Evolutionary conservation across 441 rosid species (phyloP), one percentile per base, ranked within the genome.

Genomic region (Geranium incanum): DNA sequence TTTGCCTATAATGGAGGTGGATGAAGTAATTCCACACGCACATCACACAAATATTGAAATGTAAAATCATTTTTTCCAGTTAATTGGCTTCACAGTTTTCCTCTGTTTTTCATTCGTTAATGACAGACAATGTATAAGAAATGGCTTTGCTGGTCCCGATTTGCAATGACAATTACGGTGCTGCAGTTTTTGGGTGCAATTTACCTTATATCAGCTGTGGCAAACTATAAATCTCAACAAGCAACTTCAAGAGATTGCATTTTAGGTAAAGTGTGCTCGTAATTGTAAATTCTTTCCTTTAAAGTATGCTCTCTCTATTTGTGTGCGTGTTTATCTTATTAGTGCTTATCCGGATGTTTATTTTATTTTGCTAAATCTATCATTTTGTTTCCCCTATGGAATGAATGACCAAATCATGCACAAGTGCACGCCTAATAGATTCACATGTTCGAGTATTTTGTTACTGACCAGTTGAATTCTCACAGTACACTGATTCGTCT

Each of bases 91-190:
- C 28, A 59, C 64, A 59, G 18, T 59, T 18, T 59, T 16, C 59
- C 18, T 50, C 59, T 41, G 23, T 18, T 15, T 66, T n/a, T 50
- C 52, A 3, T 69, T 63, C 74, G 13, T 39, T 69, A 28, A 39
- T 76, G 74, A 74, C 89, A 93, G 97, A 70, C 82, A 63, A 87
- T 84, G 81, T 93, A 93, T 81, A 86, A 80, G 81, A 81, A 81
- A 23, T 93, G 96, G 98, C 86, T 88, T 55, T 75, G 93, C 86
- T 91, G 97, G 95, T 82, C 87, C 65, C 81, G 96, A 15, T 83
- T 87, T 41, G 82, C 87, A 3, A 77, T 82, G 77, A 77, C 83
- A 77, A 75, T 93, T 71, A 83, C 95, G 28, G 64, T 85, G 45
- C 71, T 89, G 82, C 98, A 93, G 76, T 75, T 86, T 70, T 12